A percentile compares a stretch with the other conserved stretches of the same genome.
phyloP scores from a whole-genome alignment of 345 rosid genomes.

The Geranium rotundifolium region DNA sequence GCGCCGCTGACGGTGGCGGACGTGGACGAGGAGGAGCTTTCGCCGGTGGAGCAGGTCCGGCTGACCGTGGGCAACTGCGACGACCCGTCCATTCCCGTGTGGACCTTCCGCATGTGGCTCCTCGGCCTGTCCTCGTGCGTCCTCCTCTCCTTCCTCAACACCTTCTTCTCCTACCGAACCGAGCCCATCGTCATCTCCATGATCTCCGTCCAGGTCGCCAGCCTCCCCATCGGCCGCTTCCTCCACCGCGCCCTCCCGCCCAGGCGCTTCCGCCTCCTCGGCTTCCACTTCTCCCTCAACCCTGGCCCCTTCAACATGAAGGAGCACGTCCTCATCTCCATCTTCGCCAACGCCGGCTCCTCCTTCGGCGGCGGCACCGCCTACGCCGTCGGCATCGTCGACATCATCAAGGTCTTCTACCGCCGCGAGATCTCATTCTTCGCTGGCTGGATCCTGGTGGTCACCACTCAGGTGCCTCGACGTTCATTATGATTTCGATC shows the following conservation, averaged over 20 bases:
- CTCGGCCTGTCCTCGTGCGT: slow-evolving; percentile 40
- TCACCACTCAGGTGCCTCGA: slow-evolving; percentile 8
- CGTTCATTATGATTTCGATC: no score
- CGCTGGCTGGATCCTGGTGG: slow-evolving; percentile 4
- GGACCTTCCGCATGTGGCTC: slow-evolving; percentile 61
- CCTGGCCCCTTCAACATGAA: slow-evolving; percentile 15
- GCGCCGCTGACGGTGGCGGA: not conserved
- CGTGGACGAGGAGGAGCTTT: slow-evolving; percentile 21
- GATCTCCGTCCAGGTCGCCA: slow-evolving; percentile 30
- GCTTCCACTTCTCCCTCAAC: slow-evolving; percentile 9
- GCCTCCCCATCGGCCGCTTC: slow-evolving; percentile 13
- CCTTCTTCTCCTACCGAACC: slow-evolving; percentile 51
- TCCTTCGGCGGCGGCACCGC: not conserved
- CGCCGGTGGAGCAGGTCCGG: slow-evolving; percentile 51
- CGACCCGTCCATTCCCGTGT: slow-evolving; percentile 44
- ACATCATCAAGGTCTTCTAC: slow-evolving; percentile 2
- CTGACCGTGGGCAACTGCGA: slow-evolving; percentile 45
- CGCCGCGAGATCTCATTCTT: slow-evolving; percentile 1
- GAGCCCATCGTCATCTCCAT: slow-evolving; percentile 41
- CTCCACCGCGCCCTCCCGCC: slow-evolving; percentile 4
- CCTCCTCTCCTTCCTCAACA: slow-evolving; percentile 55
- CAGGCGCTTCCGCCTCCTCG: slow-evolving; percentile 4
- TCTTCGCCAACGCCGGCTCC: slow-evolving; percentile 13
- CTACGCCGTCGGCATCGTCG: not conserved
- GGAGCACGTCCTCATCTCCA: slow-evolving; percentile 16